These are phyloP conservation scores for Lactuca saligna DNA, from an alignment of 129 eudicot species.

Conservation along the genomic window DNA sequence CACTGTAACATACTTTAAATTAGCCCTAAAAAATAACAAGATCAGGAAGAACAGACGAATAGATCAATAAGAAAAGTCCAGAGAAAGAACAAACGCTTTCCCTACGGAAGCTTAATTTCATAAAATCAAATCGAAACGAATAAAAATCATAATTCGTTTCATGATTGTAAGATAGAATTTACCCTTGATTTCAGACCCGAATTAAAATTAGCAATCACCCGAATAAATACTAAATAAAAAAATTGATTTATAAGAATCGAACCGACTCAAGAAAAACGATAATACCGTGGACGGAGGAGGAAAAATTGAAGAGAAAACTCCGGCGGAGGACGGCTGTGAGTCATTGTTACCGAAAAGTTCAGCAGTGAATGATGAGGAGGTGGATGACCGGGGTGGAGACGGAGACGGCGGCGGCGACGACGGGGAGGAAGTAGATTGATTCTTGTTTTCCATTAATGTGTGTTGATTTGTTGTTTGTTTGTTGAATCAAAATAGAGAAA, in stretches of 20 bases:
- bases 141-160: neutral
- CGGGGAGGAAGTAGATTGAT: constrained; percentile 25
- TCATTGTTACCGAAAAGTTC: constrained; percentile 51
- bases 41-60: neutral
- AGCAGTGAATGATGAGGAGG: constrained; percentile 39
- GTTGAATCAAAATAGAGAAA: constrained; percentile 11
- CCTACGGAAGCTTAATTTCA: neutral
- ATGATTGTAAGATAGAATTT: neutral
- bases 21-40: constrained; percentile 11
- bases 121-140: neutral
- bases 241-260: neutral
- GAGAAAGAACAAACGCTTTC: neutral
- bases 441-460: constrained; percentile 38
- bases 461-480: constrained; percentile 11
- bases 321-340: constrained; percentile 41
- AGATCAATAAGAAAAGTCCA: neutral
- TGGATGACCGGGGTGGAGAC: neutral
- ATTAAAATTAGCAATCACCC: neutral
- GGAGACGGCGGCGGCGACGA: neutral
- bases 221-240: neutral
- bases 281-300: constrained; percentile 50
- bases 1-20: constrained; percentile 15
- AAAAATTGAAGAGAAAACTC: constrained; percentile 54
- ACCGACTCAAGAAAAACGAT: neutral
- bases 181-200: neutral